These are phyloP conservation scores for Tulasnella sp. DNA, from an alignment of 768 basidiomycete species.

Conservation along the genomic window DNA sequence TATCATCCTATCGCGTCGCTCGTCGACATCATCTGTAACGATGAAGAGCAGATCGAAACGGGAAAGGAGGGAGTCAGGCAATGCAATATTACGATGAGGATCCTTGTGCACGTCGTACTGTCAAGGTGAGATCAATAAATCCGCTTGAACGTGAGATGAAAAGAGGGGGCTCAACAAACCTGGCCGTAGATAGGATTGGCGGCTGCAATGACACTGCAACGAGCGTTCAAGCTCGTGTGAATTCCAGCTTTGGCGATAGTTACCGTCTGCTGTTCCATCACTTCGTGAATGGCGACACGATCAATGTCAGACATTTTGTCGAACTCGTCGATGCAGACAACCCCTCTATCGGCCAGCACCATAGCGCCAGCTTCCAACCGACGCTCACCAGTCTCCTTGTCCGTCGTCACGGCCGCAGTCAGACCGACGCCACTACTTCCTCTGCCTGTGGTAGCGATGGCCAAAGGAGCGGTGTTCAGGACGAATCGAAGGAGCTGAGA, in stretches of 20 bases:
- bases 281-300: constrained; percentile 98
- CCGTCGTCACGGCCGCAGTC: constrained; percentile 96
- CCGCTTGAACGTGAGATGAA: neutral
- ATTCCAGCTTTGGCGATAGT: constrained; percentile 99
- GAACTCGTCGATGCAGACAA: constrained; percentile 99
- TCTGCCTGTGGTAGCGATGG: constrained; percentile 96
- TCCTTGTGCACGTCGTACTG: constrained; percentile 99
- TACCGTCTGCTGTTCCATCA: constrained; percentile 99
- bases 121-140: constrained; percentile 28
- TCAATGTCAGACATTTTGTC: constrained; percentile 99
- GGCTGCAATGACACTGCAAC: constrained; percentile 96
- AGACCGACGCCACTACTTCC: constrained; percentile 99
- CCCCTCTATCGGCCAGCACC: constrained; percentile 98
- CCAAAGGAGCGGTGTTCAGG: constrained; percentile 89
- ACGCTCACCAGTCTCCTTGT: constrained; percentile 96
- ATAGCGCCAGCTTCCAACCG: constrained; percentile 97
- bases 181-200: constrained; percentile 99
- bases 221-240: constrained; percentile 94
- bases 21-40: constrained; percentile 97
- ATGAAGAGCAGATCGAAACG: constrained; percentile 99
- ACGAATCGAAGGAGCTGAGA: constrained; percentile 95
- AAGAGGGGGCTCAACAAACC: constrained; percentile 43
- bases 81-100: constrained; percentile 96
- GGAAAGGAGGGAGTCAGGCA: constrained; percentile 94
- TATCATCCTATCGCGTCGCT: constrained; percentile 86